Percentiles rank a stretch among this genome's conserved stretches.
phyloP scores from a whole-genome alignment of 2,329 filamentous ascomycete genomes.

The Penicillium sp. region DNA sequence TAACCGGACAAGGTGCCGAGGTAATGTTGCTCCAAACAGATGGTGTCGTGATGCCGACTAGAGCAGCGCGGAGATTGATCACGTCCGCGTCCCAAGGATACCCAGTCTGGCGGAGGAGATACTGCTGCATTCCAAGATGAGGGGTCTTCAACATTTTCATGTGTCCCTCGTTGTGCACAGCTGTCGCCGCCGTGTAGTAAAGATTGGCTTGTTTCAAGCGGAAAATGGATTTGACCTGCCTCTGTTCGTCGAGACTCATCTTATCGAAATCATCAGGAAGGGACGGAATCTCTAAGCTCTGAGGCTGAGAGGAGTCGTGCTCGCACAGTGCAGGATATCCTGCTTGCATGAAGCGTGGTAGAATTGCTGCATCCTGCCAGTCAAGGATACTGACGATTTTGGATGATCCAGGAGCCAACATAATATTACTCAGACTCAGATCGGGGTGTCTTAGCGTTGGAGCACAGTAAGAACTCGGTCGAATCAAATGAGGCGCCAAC shows the following conservation, averaged over 20 bases:
- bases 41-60: slow-evolving; percentile 20
- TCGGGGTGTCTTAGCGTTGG: slow-evolving; percentile 25
- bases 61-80: slow-evolving; percentile 23
- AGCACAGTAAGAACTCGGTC: slow-evolving; percentile 6
- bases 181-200: slow-evolving; percentile 26
- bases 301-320: slow-evolving; percentile 18
- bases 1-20: slow-evolving; percentile 22
- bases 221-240: slow-evolving; percentile 15
- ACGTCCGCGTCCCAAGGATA: slow-evolving; percentile 27
- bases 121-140: slow-evolving; percentile 21
- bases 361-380: slow-evolving; percentile 24
- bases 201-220: slow-evolving; percentile 24
- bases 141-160: slow-evolving; percentile 19
- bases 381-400: slow-evolving; percentile 11
- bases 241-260: neutral
- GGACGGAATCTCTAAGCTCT: slow-evolving; percentile 17
- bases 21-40: slow-evolving; percentile 34
- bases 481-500: slow-evolving; percentile 18
- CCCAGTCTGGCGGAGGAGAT: slow-evolving; percentile 22
- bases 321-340: slow-evolving; percentile 25
- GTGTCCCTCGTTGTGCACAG: slow-evolving; percentile 19
- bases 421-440: slow-evolving; percentile 24
- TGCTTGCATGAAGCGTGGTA: slow-evolving; percentile 22
- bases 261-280: neutral
- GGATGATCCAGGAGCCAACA: slow-evolving; percentile 20